Percentiles rank a stretch among this genome's conserved stretches.
phyloP scores from a whole-genome alignment of 495 filamentous ascomycete genomes.

The Penicillium chermesinum region DNA sequence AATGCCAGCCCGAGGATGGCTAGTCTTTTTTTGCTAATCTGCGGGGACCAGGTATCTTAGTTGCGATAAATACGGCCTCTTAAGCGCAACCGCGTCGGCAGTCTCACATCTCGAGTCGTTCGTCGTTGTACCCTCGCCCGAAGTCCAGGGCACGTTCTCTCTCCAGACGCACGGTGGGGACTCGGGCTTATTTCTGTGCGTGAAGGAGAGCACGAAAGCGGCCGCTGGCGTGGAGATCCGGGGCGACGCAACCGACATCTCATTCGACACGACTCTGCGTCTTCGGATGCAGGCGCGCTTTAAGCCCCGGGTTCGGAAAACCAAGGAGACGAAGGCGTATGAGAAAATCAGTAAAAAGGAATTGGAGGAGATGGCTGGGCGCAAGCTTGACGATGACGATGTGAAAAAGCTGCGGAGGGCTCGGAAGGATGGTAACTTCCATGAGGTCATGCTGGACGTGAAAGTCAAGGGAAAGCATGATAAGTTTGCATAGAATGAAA shows the following conservation, averaged over 20 bases:
- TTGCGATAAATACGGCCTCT: slow-evolving; percentile 76
- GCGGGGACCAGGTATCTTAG: slow-evolving; percentile 55
- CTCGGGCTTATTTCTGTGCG: slow-evolving; percentile 47
- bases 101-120: slow-evolving; percentile 80
- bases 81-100: slow-evolving; percentile 72
- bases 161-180: slow-evolving; percentile 57
- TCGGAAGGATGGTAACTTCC: slow-evolving; percentile 76
- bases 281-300: slow-evolving; percentile 94
- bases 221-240: slow-evolving; percentile 54
- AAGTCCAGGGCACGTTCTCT: slow-evolving; percentile 60
- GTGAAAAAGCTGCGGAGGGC: slow-evolving; percentile 78
- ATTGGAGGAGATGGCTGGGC: slow-evolving; percentile 75
- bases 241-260: slow-evolving; percentile 68
- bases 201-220: slow-evolving; percentile 40
- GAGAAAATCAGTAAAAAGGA: slow-evolving; percentile 85
- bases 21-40: slow-evolving; percentile 1
- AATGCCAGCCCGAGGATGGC: background rate
- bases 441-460: slow-evolving; percentile 82
- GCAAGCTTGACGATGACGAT: slow-evolving; percentile 76
- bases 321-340: slow-evolving; percentile 71
- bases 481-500: slow-evolving; percentile 62
- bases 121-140: slow-evolving; percentile 56
- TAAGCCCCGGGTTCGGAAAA: slow-evolving; percentile 73
- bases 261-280: slow-evolving; percentile 70
- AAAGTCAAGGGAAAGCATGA: slow-evolving; percentile 96